Percentiles rank a stretch among this genome's conserved stretches.
Conservation (phyloP, 805 yeast genomes). For the Brettanomyces naardenensis region DNA sequence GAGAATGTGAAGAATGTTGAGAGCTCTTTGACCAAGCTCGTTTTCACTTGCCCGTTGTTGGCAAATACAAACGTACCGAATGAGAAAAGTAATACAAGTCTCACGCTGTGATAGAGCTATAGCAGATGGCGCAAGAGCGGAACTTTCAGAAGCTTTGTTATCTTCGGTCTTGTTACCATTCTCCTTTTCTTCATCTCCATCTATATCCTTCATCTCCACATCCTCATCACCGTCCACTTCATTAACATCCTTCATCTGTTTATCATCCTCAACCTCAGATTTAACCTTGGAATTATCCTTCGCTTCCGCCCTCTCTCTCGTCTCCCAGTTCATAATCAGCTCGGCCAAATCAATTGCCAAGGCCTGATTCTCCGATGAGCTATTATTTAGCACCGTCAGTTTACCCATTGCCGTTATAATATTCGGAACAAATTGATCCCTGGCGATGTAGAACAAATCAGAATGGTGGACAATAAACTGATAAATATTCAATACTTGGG, state of each 20-base stretch:
- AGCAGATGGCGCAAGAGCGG: background rate
- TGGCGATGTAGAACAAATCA: slow-evolving; percentile 72
- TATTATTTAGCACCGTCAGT: slow-evolving; percentile 67
- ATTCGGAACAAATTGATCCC: slow-evolving; percentile 84
- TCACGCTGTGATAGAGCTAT: slow-evolving; percentile 60
- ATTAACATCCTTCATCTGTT: slow-evolving; percentile 1
- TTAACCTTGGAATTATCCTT: slow-evolving; percentile 2
- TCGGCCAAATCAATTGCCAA: slow-evolving; percentile 88
- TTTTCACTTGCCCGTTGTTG: slow-evolving; percentile 80
- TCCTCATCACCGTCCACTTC: slow-evolving; percentile 1
- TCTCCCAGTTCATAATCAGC: slow-evolving; percentile 80
- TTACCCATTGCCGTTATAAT: slow-evolving; percentile 91
- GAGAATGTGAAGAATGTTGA: slow-evolving; percentile 67
- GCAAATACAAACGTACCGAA: slow-evolving; percentile 80
- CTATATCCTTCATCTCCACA: slow-evolving; percentile 4
- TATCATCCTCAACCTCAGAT: background rate
- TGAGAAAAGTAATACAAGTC: slow-evolving; percentile 81
- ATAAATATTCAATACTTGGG: slow-evolving; percentile 80
- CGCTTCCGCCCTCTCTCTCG: slow-evolving; percentile 17
- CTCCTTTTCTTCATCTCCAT: slow-evolving; percentile 2
- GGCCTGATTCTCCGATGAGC: slow-evolving; percentile 73
- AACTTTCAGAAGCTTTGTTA: background rate
- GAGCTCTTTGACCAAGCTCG: slow-evolving; percentile 72
- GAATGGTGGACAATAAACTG: slow-evolving; percentile 85
- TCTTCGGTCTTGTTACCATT: background rate